Percentiles rank a stretch among this genome's conserved stretches.
Evolutionary conservation across 768 basidiomycete genomes (phyloP).

Genomic region (Sporobolomyces pararoseus): DNA sequence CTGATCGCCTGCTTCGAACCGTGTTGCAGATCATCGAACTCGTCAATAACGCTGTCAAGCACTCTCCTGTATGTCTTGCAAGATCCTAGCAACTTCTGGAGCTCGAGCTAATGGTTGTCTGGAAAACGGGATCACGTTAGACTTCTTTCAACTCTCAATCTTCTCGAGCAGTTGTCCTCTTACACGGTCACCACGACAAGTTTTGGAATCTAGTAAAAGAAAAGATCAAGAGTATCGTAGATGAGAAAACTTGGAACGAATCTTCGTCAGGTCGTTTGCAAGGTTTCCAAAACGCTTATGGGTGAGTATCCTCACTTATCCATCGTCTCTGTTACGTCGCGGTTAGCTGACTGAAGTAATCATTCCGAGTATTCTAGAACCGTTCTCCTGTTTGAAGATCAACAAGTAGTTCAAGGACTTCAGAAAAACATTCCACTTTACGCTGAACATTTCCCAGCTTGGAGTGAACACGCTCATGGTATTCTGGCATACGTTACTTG

Average conservation of each 20-base stretch:
- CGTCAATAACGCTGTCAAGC: conserved; percentile 48
- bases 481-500: conserved; percentile 49
- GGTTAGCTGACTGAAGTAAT: too few species aligned
- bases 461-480: conserved; percentile 46
- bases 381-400: conserved; percentile 51
- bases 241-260: conserved; percentile 27
- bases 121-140: too few species aligned
- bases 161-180: conserved; percentile 48
- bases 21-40: conserved; percentile 44
- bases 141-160: conserved; percentile 51
- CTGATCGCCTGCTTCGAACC: conserved; percentile 4
- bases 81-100: too few species aligned
- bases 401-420: conserved; percentile 31
- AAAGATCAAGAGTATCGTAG: conserved; percentile 39
- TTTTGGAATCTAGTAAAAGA: conserved; percentile 37
- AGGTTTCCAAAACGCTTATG: conserved; percentile 47
- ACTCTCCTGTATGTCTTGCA: conserved; percentile 43
- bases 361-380: conserved; percentile 36
- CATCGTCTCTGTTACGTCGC: too few species aligned
- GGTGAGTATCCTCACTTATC: too few species aligned
- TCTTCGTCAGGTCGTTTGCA: conserved; percentile 42
- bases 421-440: conserved; percentile 40
- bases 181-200: conserved; percentile 41
- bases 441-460: conserved; percentile 43
- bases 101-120: too few species aligned